Percentiles rank a stretch among this genome's conserved stretches.
These are phyloP conservation scores for Sinapis alba DNA, from an alignment of 441 rosid species.

Conservation along the genomic window DNA sequence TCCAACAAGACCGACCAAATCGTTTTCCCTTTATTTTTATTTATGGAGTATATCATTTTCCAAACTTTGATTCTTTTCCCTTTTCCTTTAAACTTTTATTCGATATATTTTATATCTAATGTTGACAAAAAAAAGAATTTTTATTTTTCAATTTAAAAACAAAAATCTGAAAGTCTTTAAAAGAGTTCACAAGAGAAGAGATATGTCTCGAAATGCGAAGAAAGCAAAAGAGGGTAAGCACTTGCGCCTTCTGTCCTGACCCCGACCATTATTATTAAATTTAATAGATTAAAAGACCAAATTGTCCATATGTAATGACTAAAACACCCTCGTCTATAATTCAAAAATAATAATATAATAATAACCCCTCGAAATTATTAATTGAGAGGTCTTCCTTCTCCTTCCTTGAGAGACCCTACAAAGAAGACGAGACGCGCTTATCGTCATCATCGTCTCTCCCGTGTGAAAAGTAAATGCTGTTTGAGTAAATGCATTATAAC, in stretches of 20 bases:
- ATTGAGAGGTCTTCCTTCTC: constrained; percentile 41
- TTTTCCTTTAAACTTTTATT: constrained; percentile 33
- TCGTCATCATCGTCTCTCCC: constrained; percentile 39
- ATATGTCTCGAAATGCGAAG: constrained; percentile 40
- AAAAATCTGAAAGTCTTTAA: background rate
- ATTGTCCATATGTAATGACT: constrained; percentile 21
- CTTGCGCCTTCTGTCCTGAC: constrained; percentile 43
- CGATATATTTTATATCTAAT: background rate
- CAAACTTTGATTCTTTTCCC: constrained; percentile 29
- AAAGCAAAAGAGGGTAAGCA: constrained; percentile 40
- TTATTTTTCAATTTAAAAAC: background rate
- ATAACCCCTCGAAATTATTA: constrained; percentile 19
- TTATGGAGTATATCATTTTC: constrained; percentile 21
- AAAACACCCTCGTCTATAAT: constrained; percentile 25
- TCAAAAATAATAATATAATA: background rate
- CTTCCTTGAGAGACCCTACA: constrained; percentile 41
- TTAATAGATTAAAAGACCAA: background rate
- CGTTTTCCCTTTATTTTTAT: background rate
- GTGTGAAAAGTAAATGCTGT: constrained; percentile 40
- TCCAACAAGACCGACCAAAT: constrained; percentile 39
- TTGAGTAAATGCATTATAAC: constrained; percentile 11
- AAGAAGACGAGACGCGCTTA: constrained; percentile 39
- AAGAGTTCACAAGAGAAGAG: constrained; percentile 34
- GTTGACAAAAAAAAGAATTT: background rate
- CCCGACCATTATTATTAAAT: constrained; percentile 33